Conservation (phyloP, 2,329 filamentous ascomycete genomes). For the Aspergillus latus region DNA sequence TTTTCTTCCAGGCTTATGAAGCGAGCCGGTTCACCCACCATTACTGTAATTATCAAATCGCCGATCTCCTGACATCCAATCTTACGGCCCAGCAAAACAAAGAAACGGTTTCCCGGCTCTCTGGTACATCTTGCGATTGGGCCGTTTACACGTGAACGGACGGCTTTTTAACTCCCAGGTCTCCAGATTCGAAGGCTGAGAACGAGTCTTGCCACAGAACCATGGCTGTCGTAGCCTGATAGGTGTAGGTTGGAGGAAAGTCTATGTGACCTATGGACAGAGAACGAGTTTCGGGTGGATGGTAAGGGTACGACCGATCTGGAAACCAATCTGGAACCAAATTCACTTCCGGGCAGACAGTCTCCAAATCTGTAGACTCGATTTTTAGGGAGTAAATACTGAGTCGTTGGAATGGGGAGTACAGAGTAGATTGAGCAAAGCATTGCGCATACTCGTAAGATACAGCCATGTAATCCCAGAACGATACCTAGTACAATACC, state of each 20-base stretch:
- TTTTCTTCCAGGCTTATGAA: no score
- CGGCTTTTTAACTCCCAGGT: neutral
- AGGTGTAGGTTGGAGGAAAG: no score
- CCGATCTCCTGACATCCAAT: neutral
- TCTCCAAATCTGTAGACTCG: no score
- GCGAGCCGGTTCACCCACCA: neutral
- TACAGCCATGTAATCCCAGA: neutral
- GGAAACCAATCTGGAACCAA: no score
- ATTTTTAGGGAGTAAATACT: no score
- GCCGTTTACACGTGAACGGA: neutral
- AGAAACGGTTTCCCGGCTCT: slow-evolving; percentile 7
- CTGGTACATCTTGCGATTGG: slow-evolving; percentile 15
- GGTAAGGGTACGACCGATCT: no score
- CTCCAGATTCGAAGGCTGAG: neutral
- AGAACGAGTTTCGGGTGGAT: no score
- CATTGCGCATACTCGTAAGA: neutral
- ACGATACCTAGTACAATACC: neutral
- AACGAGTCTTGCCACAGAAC: neutral
- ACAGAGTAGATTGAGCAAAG: no score
- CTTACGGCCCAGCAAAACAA: neutral
- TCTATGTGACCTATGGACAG: no score
- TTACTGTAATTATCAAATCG: neutral
- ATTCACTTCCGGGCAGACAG: no score
- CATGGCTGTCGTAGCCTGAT: no score
- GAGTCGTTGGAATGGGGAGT: no score